Evolutionary conservation across 1,284 basidiomycete species (phyloP), one percentile per base, ranked within the genome.

Genomic region (Apiotrichum porosum): DNA sequence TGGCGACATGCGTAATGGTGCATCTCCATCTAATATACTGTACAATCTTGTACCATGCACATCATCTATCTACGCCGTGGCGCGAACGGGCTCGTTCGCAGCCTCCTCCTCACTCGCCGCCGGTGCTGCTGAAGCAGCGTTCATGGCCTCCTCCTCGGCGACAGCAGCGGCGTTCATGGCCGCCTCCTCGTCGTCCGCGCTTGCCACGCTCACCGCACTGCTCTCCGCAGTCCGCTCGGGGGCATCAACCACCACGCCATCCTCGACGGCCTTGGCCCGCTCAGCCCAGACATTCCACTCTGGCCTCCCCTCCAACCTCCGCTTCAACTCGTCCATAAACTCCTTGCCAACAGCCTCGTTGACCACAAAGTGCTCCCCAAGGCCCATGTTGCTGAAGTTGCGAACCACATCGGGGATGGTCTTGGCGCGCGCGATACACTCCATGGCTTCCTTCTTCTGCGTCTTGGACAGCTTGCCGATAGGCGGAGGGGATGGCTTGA

Each of bases 391-490:
- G 13, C 14, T 12, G 4, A 42, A 6, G 30, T 26, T 34, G 21
- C 30, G 49, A 2, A 77, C 78, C 45, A 89, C 70, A 36, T 80
- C 81, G 3, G 80, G 79, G 58, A 83, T 85, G 21, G 74, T 74
- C 62, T 88, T 90, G n/a, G 83, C 80, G 49, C 79, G 75, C 33
- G 80, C 70, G 35, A 90, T 71, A 0, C 68, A 64, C 24, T 82
- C 76, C 44, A 80, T 80, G 44, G 85, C 67, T 1, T 73, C 72
- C 51, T 80, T 83, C 12, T 81, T 78, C 40, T 84, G 80, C 1
- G 75, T 68, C 63, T 84, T 86, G 26, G 76, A 78, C 40, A 80
- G 68, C 18, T 68, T 69, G 0, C 80, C 75, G 48, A 83, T 80
- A 4, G 77, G 66, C 5, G 79, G 38, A 0, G 68, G 58, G 1